A percentile compares a stretch with the other conserved stretches of the same genome.
Conservation (phyloP, 116 monocot genomes). For the Posidonia oceanica region DNA sequence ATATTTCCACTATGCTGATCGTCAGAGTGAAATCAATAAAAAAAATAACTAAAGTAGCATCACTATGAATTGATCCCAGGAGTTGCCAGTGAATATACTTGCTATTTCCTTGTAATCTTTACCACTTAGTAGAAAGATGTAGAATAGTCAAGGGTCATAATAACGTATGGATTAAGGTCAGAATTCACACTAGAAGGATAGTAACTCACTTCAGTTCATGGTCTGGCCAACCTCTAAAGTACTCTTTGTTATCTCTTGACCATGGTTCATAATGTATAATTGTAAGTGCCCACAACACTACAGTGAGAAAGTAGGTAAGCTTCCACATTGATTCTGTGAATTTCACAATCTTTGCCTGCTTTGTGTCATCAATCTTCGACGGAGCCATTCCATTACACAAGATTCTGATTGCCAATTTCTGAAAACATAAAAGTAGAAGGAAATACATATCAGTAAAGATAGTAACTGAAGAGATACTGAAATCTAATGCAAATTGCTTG, state of each 20-base stretch:
- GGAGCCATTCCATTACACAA: slow-evolving; percentile 20
- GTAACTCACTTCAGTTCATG: slow-evolving; percentile 63
- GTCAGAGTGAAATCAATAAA: too few relatives aligned
- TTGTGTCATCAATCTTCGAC: slow-evolving; percentile 29
- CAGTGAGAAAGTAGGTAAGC: slow-evolving; percentile 56
- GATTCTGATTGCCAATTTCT: slow-evolving; percentile 45
- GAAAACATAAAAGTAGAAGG: background rate
- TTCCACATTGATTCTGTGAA: slow-evolving; percentile 93
- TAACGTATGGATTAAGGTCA: too few relatives aligned
- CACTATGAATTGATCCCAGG: too few relatives aligned
- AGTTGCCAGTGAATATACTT: too few relatives aligned
- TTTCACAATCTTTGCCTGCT: slow-evolving; percentile 51
- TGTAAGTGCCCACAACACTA: slow-evolving; percentile 54
- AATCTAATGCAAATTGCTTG: background rate
- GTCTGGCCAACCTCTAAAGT: slow-evolving; percentile 81
- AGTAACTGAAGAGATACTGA: background rate
- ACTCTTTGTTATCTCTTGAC: slow-evolving; percentile 51
- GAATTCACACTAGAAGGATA: background rate
- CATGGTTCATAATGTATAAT: slow-evolving; percentile 62
- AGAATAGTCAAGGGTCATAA: too few relatives aligned
- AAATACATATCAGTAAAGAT: background rate
- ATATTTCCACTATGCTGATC: too few relatives aligned
- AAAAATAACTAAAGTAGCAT: too few relatives aligned
- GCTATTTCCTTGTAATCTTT: too few relatives aligned
- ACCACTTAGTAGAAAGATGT: too few relatives aligned